A percentile compares a stretch with the other conserved stretches of the same genome.
Evolutionary conservation across 2,329 filamentous ascomycete species (phyloP).

Genomic region (Phyllosticta citribraziliensis): DNA sequence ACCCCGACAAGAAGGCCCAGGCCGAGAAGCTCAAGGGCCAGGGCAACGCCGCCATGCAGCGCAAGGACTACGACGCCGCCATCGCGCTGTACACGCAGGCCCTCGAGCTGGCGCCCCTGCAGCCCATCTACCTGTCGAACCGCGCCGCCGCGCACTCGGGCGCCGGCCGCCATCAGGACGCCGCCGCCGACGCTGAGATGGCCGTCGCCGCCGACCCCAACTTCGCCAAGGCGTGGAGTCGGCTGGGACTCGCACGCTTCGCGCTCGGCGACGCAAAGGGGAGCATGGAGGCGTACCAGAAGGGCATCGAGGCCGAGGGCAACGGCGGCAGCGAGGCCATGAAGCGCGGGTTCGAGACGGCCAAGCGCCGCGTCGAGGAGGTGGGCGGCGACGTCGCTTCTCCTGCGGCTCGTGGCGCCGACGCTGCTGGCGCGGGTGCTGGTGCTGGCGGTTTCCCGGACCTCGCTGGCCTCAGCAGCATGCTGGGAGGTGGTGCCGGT

Average conservation of each 20-base stretch:
- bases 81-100: slow-evolving; percentile 85
- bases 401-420: slow-evolving; percentile 20
- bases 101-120: slow-evolving; percentile 67
- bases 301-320: slow-evolving; percentile 89
- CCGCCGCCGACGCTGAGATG: slow-evolving; percentile 79
- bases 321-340: slow-evolving; percentile 92
- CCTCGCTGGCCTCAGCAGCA: slow-evolving; percentile 30
- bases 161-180: slow-evolving; percentile 71
- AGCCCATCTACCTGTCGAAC: slow-evolving; percentile 96
- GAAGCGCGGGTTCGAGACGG: slow-evolving; percentile 94
- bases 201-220: slow-evolving; percentile 79
- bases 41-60: slow-evolving; percentile 90
- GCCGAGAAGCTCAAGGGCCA: slow-evolving; percentile 82
- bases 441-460: slow-evolving; percentile 35
- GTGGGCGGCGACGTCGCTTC: slow-evolving; percentile 50
- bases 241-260: slow-evolving; percentile 82
- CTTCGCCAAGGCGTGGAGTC: slow-evolving; percentile 96
- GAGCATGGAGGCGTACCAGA: slow-evolving; percentile 86
- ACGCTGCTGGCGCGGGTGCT: slow-evolving; percentile 20
- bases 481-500: slow-evolving; percentile 48
- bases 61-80: slow-evolving; percentile 77
- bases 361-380: slow-evolving; percentile 77
- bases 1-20: slow-evolving; percentile 50
- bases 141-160: slow-evolving; percentile 89
- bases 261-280: slow-evolving; percentile 85